Conservation (phyloP, 2,329 filamentous ascomycete species). For the Aureobasidium sp. region DNA sequence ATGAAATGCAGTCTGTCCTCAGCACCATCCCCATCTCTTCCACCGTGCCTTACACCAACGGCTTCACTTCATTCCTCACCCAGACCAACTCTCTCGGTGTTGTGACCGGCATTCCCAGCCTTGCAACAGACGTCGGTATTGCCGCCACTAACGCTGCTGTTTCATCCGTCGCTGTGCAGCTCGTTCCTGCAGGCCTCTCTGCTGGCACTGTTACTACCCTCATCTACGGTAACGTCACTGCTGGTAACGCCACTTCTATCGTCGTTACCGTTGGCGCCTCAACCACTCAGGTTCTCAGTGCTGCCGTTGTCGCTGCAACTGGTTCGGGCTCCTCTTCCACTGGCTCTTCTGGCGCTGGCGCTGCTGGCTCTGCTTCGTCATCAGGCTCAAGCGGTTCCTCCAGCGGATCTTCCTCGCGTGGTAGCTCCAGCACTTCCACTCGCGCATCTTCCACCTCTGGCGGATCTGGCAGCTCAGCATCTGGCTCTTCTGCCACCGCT, state of each 20-base stretch:
- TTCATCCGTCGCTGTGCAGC: constrained; percentile 32
- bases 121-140: constrained; percentile 32
- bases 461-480: constrained; percentile 16
- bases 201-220: constrained; percentile 26
- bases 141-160: constrained; percentile 33
- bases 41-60: constrained; percentile 27
- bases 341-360: constrained; percentile 16
- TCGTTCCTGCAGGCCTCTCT: constrained; percentile 37
- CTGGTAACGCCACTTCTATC: constrained; percentile 27
- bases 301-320: constrained; percentile 14
- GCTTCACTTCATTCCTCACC: constrained; percentile 38
- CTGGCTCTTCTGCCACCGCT: constrained; percentile 19
- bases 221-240: constrained; percentile 17
- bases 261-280: constrained; percentile 27
- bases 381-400: neutral
- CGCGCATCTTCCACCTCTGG: constrained; percentile 16
- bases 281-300: constrained; percentile 21
- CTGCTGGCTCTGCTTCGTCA: constrained; percentile 3
- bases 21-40: constrained; percentile 19
- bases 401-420: neutral
- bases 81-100: constrained; percentile 44
- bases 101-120: constrained; percentile 38
- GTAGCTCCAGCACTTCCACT: neutral
- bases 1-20: neutral
- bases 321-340: constrained; percentile 15